Conservation (phyloP, 331 rosid species). For the Quercus phellos region DNA sequence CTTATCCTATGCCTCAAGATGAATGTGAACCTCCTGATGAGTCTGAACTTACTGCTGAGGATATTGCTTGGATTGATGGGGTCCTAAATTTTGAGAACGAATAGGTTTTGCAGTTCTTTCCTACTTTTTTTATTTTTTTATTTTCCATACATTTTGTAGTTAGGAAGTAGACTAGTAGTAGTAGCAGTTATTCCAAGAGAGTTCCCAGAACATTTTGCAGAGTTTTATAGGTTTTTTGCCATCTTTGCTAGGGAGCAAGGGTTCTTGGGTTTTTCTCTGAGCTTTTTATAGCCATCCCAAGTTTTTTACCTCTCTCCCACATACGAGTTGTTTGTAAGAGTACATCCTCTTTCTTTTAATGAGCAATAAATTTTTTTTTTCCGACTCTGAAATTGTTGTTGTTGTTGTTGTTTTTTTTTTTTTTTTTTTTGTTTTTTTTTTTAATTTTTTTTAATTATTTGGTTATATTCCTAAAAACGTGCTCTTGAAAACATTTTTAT, state of each 20-base stretch:
- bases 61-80: slow-evolving; percentile 54
- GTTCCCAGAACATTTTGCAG: neutral
- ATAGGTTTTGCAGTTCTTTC: slow-evolving; percentile 21
- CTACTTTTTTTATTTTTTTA: neutral
- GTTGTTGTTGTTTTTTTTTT: no score
- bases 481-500: no score
- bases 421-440: no score
- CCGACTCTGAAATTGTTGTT: no score
- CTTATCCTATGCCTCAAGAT: slow-evolving; percentile 3
- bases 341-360: no score
- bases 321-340: neutral
- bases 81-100: slow-evolving; percentile 18
- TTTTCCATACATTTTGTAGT: neutral
- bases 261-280: slow-evolving; percentile 3
- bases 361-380: no score
- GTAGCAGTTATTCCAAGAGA: neutral
- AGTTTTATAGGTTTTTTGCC: neutral
- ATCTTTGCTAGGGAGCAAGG: neutral
- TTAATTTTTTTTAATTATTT: no score
- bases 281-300: slow-evolving; percentile 4
- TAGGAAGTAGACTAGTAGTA: slow-evolving; percentile 12
- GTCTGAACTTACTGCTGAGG: slow-evolving; percentile 26
- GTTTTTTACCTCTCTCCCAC: no score
- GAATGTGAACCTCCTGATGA: slow-evolving; percentile 27
- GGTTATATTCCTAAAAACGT: no score